phyloP scores from a whole-genome alignment of 1,284 basidiomycete genomes.

The Cutaneotrichosporon sp. region DNA sequence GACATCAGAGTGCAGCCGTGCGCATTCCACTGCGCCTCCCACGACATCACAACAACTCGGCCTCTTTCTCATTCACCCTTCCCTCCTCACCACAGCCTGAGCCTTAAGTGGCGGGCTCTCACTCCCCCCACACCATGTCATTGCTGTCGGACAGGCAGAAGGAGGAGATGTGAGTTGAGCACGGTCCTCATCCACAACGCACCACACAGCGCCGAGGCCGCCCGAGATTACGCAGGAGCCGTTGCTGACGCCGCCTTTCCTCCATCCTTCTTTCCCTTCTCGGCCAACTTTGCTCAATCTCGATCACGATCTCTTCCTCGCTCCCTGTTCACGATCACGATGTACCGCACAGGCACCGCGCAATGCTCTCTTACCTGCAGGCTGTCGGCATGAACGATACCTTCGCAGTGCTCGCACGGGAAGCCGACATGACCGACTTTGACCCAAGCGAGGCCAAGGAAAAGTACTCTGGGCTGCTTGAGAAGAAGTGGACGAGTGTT shows the following conservation, averaged over 20 bases:
- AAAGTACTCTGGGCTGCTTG: slow-evolving; percentile 76
- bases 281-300: background rate
- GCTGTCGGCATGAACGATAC: slow-evolving; percentile 64
- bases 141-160: slow-evolving; percentile 71
- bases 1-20: background rate
- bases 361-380: slow-evolving; percentile 79
- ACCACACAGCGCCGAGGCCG: background rate
- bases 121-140: slow-evolving; percentile 36
- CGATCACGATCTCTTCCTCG: background rate
- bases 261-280: background rate
- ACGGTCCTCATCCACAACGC: slow-evolving; percentile 1
- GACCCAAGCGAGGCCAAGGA: slow-evolving; percentile 72
- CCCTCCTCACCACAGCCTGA: background rate
- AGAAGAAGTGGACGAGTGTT: slow-evolving; percentile 94
- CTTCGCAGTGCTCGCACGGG: slow-evolving; percentile 64
- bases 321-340: background rate
- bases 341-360: slow-evolving; percentile 64
- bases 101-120: background rate
- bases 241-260: slow-evolving; percentile 5
- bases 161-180: slow-evolving; percentile 69
- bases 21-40: slow-evolving; percentile 5
- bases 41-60: slow-evolving; percentile 9
- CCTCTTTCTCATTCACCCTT: background rate
- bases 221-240: slow-evolving; percentile 8
- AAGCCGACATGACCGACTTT: slow-evolving; percentile 63